Evolutionary conservation across 495 filamentous ascomycete species (phyloP).

Genomic region (Lophiostoma macrostomum): DNA sequence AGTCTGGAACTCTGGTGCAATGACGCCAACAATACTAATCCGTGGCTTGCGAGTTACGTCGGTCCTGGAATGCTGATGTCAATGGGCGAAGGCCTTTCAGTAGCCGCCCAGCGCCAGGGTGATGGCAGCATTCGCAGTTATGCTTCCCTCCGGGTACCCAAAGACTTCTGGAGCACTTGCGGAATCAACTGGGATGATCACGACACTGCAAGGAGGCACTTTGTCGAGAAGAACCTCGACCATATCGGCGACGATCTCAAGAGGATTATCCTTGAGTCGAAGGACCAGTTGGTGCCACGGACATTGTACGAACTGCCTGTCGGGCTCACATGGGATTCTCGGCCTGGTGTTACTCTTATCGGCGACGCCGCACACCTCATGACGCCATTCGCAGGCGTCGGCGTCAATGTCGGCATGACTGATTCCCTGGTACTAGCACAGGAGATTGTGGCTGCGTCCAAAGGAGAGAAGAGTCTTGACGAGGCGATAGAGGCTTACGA

Average conservation of each 20-base stretch:
- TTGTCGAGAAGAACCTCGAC: conserved; percentile 1
- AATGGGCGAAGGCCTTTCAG: conserved; percentile 35
- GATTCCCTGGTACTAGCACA: conserved; percentile 24
- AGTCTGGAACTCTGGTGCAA: conserved; percentile 26
- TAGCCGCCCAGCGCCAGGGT: conserved; percentile 41
- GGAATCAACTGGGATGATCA: conserved; percentile 5
- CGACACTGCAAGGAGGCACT: background rate
- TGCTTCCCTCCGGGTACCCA: conserved; percentile 38
- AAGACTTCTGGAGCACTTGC: conserved; percentile 32
- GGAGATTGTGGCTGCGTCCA: conserved; percentile 7
- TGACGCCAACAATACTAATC: conserved; percentile 19
- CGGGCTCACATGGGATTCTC: conserved; percentile 16
- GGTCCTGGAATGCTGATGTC: conserved; percentile 23
- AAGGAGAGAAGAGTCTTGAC: conserved; percentile 14
- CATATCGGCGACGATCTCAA: conserved; percentile 1
- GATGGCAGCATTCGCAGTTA: conserved; percentile 46
- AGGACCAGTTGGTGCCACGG: conserved; percentile 8
- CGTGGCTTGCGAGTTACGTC: conserved; percentile 6
- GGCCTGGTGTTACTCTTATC: conserved; percentile 29
- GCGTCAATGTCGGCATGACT: conserved; percentile 32
- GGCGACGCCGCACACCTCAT: conserved; percentile 34
- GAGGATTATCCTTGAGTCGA: conserved; percentile 1
- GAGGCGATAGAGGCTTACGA: conserved; percentile 26
- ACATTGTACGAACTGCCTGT: conserved; percentile 31
- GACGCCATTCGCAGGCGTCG: conserved; percentile 30